A percentile compares a stretch with the other conserved stretches of the same genome.
Conservation (phyloP, 2,329 filamentous ascomycete genomes). For the Fusarium heterosporum region DNA sequence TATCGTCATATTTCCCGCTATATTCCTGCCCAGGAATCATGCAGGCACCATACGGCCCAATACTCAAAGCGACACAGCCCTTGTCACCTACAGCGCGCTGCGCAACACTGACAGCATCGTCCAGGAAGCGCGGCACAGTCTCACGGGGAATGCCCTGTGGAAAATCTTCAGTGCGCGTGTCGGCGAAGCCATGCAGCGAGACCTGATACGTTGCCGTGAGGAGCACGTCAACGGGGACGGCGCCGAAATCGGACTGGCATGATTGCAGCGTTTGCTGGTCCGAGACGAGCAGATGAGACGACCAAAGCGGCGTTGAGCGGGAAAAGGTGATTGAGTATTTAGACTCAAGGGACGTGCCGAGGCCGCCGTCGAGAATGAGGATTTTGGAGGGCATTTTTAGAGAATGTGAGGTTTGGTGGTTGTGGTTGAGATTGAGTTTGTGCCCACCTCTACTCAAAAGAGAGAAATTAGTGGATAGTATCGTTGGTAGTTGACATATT, state of each 20-base stretch:
- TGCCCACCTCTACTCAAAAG: conserved; percentile 21
- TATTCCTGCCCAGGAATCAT: conserved; percentile 76
- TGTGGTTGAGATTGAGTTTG: conserved; percentile 16
- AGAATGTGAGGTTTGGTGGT: background rate
- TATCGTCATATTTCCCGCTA: conserved; percentile 67
- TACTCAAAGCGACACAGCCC: conserved; percentile 65
- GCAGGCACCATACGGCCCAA: conserved; percentile 75
- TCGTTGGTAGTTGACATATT: conserved; percentile 13
- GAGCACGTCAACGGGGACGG: conserved; percentile 70
- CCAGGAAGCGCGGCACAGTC: conserved; percentile 56
- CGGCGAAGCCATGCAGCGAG: conserved; percentile 66
- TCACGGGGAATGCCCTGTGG: conserved; percentile 57
- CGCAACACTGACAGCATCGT: conserved; percentile 59
- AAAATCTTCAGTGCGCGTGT: conserved; percentile 57
- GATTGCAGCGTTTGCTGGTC: conserved; percentile 62
- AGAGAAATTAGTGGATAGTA: conserved; percentile 38
- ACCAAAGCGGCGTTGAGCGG: conserved; percentile 71
- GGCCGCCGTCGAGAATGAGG: conserved; percentile 72
- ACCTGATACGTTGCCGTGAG: conserved; percentile 77
- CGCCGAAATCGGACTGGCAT: conserved; percentile 68
- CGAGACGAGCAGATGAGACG: conserved; percentile 72
- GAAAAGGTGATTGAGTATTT: conserved; percentile 65
- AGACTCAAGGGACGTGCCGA: conserved; percentile 74
- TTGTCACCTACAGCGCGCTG: conserved; percentile 48
- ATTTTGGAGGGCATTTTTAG: conserved; percentile 49